phyloP scores from a whole-genome alignment of 768 basidiomycete species.

The Mycena maculata region DNA sequence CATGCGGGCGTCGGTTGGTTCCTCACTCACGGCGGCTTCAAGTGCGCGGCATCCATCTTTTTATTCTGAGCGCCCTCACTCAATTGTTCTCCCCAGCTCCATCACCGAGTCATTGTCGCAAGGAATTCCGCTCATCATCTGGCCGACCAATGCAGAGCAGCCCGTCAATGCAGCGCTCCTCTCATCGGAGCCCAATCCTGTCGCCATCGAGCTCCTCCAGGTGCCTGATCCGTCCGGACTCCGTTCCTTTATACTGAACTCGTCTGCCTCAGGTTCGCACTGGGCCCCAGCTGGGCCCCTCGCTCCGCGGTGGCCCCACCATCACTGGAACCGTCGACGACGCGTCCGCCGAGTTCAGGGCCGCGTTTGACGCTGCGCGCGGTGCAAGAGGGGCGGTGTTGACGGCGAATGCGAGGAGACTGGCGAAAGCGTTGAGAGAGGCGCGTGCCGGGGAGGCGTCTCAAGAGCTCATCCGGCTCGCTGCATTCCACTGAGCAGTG shows the following conservation, averaged over 20 bases:
- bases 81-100: not conserved
- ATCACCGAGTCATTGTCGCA: constrained; percentile 5
- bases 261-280: not conserved
- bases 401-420: not conserved
- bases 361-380: not conserved
- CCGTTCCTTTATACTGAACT: not conserved
- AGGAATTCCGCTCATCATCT: constrained; percentile 19
- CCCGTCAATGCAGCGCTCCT: constrained; percentile 13
- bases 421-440: not conserved
- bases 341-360: not conserved
- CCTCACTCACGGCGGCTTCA: constrained; percentile 17
- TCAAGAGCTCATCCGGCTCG: not conserved
- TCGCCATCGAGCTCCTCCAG: constrained; percentile 12
- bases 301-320: not conserved
- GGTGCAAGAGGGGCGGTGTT: not conserved
- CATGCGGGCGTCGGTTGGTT: constrained; percentile 17
- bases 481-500: not conserved
- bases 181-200: not conserved
- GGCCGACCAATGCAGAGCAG: constrained; percentile 15
- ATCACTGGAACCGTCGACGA: constrained; percentile 1
- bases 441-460: not conserved
- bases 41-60: not conserved
- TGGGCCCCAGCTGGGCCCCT: constrained; percentile 10
- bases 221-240: not conserved
- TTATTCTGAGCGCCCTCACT: not conserved